phyloP scores from a whole-genome alignment of 805 yeast genomes.

The Alloascoidea hylecoeti region DNA sequence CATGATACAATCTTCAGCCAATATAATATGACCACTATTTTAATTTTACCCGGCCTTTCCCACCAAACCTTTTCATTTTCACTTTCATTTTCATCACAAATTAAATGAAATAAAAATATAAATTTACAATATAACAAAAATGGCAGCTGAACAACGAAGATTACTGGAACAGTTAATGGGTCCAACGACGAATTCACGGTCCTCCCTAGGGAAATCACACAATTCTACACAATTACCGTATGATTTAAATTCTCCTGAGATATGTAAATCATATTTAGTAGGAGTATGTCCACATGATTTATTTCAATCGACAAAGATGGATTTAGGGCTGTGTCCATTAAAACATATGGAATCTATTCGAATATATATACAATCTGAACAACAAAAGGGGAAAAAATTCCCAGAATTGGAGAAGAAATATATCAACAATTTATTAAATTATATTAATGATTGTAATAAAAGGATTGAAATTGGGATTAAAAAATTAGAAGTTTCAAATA shows the following conservation, averaged over 20 bases:
- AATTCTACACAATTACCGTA: slow-evolving; percentile 22
- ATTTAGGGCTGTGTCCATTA: slow-evolving; percentile 67
- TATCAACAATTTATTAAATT: slow-evolving; percentile 30
- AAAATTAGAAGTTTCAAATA: slow-evolving; percentile 56
- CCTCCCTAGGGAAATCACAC: slow-evolving; percentile 10
- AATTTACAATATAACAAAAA: too few species aligned
- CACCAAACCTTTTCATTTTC: too few species aligned
- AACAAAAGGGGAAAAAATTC: slow-evolving; percentile 20
- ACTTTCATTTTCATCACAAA: too few species aligned
- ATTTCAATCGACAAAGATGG: slow-evolving; percentile 70
- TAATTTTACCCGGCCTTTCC: too few species aligned
- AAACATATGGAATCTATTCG: slow-evolving; percentile 64
- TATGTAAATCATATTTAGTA: slow-evolving; percentile 73
- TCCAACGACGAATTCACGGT: slow-evolving; percentile 18
- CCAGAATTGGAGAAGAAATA: slow-evolving; percentile 35
- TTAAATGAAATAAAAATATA: too few species aligned
- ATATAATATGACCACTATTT: too few species aligned
- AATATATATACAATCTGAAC: slow-evolving; percentile 30
- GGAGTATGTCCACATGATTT: slow-evolving; percentile 81
- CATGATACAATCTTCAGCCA: too few species aligned
- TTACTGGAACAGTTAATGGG: slow-evolving; percentile 77
- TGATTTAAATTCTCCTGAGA: slow-evolving; percentile 36
- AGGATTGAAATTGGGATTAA: slow-evolving; percentile 49
- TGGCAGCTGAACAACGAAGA: slow-evolving; percentile 65
- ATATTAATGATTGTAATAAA: slow-evolving; percentile 52